Percentiles rank a stretch among this genome's conserved stretches.
Evolutionary conservation across 148 eudicot species (phyloP).

Genomic region (Rhododendron mucronatum): DNA sequence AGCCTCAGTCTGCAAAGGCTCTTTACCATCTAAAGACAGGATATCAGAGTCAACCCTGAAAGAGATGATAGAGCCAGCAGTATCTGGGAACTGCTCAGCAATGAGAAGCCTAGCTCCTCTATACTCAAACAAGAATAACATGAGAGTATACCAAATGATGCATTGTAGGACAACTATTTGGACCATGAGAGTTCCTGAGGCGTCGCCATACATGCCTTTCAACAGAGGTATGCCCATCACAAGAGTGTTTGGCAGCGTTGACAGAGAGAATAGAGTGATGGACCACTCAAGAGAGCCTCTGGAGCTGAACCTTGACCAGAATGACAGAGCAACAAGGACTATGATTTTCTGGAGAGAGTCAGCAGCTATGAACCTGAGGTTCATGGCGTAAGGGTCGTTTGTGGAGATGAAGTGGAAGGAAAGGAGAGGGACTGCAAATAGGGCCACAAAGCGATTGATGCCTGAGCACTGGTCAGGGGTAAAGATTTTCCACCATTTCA

Average conservation of each 20-base stretch:
- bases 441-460: conserved; percentile 81
- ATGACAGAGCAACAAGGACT: conserved; percentile 38
- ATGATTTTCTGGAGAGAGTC: conserved; percentile 80
- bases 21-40: conserved; percentile 71
- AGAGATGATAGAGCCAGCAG: conserved; percentile 85
- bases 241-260: conserved; percentile 87
- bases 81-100: conserved; percentile 86
- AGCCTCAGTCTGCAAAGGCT: conserved; percentile 64
- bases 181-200: conserved; percentile 83
- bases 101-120: conserved; percentile 73
- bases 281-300: conserved; percentile 81
- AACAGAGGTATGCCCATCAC: conserved; percentile 95
- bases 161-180: conserved; percentile 90
- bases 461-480: conserved; percentile 92
- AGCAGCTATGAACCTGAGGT: conserved; percentile 75
- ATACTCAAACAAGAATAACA: conserved; percentile 91
- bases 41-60: conserved; percentile 88
- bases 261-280: conserved; percentile 74
- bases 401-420: conserved; percentile 86
- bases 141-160: conserved; percentile 89
- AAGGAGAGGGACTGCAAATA: conserved; percentile 82
- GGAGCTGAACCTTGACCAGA: conserved; percentile 54
- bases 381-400: conserved; percentile 80
- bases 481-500: conserved; percentile 96
- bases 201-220: conserved; percentile 89